phyloP scores from a whole-genome alignment of 1,284 basidiomycete species.

The Chalciporus sp. region DNA sequence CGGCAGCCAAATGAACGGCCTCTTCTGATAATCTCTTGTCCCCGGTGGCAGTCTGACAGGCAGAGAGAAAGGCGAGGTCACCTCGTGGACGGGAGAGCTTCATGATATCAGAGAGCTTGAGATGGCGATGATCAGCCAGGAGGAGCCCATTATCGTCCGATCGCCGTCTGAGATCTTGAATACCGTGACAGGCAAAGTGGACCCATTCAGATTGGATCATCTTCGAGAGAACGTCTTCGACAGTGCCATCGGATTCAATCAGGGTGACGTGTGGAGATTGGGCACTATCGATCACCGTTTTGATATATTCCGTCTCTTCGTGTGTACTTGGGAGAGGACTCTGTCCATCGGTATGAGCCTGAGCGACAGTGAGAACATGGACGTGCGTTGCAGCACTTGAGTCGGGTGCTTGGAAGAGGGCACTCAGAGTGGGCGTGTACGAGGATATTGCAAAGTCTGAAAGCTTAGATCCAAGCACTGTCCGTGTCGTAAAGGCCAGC shows the following conservation, averaged over 20 bases:
- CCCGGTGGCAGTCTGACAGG: background rate
- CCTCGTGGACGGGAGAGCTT: background rate
- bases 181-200: background rate
- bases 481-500: background rate
- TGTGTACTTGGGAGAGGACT: background rate
- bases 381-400: background rate
- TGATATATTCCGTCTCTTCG: background rate
- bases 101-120: background rate
- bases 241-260: background rate
- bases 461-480: constrained; percentile 3
- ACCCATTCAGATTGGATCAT: background rate
- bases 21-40: background rate
- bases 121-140: background rate
- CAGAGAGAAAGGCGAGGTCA: background rate
- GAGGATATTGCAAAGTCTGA: constrained; percentile 11
- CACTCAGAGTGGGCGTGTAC: constrained; percentile 12
- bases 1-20: background rate
- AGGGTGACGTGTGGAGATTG: background rate
- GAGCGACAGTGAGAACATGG: background rate
- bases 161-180: background rate
- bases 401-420: background rate
- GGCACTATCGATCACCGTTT: background rate
- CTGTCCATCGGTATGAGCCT: background rate
- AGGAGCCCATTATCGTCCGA: background rate
- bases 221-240: background rate